A percentile compares a stretch with the other conserved stretches of the same genome.
These are phyloP conservation scores for Didymella glomerata DNA, from an alignment of 2,329 filamentous ascomycete species.

Conservation along the genomic window DNA sequence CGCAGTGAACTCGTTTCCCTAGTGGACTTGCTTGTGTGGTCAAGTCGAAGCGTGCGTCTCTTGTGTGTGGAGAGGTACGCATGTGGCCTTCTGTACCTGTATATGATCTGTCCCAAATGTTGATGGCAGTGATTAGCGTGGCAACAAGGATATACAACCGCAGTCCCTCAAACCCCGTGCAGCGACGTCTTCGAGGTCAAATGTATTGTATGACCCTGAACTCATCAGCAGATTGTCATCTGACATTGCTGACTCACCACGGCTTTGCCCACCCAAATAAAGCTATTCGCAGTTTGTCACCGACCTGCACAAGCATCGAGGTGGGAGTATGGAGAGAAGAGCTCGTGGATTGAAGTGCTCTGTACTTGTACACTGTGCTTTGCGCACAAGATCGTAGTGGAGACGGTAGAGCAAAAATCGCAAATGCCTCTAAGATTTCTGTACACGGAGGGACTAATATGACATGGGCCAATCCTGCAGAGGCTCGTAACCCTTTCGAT, in stretches of 20 bases:
- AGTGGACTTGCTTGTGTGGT: no score
- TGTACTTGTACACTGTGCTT: slow-evolving; percentile 32
- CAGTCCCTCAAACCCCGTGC: neutral
- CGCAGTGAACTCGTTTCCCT: no score
- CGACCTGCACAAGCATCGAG: slow-evolving; percentile 3
- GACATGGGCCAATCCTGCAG: slow-evolving; percentile 42
- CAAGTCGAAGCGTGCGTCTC: no score
- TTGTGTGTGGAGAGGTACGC: no score
- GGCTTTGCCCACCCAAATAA: slow-evolving; percentile 1
- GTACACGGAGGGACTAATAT: slow-evolving; percentile 51
- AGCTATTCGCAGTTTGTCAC: slow-evolving; percentile 8
- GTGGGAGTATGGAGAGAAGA: slow-evolving; percentile 11
- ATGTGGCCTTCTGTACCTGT: no score
- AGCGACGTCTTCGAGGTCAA: no score
- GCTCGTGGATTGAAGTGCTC: slow-evolving; percentile 35
- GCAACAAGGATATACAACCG: no score
- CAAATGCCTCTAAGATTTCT: slow-evolving; percentile 50
- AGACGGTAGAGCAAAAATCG: slow-evolving; percentile 30
- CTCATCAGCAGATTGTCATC: slow-evolving; percentile 14
- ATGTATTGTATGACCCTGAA: no score
- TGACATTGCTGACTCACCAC: slow-evolving; percentile 14
- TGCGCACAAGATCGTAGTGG: slow-evolving; percentile 29
- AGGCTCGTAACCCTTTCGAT: slow-evolving; percentile 37
- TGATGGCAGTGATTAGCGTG: no score
- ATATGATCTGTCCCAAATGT: no score